phyloP scores from a whole-genome alignment of 2,329 filamentous ascomycete genomes.

The Ploettnerulaceae sp. region DNA sequence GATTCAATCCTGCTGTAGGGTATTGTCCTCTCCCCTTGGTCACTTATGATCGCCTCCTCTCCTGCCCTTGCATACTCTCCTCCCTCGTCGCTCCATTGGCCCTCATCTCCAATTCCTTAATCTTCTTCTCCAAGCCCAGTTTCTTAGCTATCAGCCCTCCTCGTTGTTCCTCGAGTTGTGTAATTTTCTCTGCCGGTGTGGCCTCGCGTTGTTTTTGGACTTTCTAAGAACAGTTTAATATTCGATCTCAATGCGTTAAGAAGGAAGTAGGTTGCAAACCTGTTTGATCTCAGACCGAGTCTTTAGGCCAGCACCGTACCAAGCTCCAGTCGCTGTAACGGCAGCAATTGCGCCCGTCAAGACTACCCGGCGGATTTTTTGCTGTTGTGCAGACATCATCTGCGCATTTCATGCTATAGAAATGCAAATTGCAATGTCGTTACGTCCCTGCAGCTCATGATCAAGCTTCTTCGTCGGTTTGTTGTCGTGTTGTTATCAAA shows the following conservation, averaged over 20 bases:
- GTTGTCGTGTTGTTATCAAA: background rate
- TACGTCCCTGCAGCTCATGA: background rate
- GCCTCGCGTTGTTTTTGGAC: slow-evolving; percentile 44
- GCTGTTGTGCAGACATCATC: slow-evolving; percentile 24
- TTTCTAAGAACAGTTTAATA: slow-evolving; percentile 32
- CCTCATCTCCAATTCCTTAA: slow-evolving; percentile 44
- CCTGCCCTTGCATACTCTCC: slow-evolving; percentile 34
- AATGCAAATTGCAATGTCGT: background rate
- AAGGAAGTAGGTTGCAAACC: slow-evolving; percentile 36
- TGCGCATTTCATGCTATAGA: background rate
- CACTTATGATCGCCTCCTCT: slow-evolving; percentile 23
- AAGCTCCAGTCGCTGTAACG: slow-evolving; percentile 51
- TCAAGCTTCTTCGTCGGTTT: background rate
- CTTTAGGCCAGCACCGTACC: slow-evolving; percentile 57
- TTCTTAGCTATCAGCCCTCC: slow-evolving; percentile 47
- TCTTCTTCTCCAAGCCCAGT: slow-evolving; percentile 51
- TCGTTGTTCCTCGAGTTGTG: slow-evolving; percentile 46
- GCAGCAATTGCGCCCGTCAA: slow-evolving; percentile 50
- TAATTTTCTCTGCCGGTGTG: slow-evolving; percentile 49
- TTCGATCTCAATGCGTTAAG: background rate
- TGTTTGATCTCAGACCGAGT: slow-evolving; percentile 45
- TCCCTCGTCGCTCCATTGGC: slow-evolving; percentile 37
- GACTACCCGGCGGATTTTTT: slow-evolving; percentile 44
- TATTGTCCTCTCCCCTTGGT: too few relatives aligned
- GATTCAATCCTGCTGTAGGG: too few relatives aligned